These are phyloP conservation scores for Ilex asprella DNA, from an alignment of 257 asterid genomes.

Conservation along the genomic window DNA sequence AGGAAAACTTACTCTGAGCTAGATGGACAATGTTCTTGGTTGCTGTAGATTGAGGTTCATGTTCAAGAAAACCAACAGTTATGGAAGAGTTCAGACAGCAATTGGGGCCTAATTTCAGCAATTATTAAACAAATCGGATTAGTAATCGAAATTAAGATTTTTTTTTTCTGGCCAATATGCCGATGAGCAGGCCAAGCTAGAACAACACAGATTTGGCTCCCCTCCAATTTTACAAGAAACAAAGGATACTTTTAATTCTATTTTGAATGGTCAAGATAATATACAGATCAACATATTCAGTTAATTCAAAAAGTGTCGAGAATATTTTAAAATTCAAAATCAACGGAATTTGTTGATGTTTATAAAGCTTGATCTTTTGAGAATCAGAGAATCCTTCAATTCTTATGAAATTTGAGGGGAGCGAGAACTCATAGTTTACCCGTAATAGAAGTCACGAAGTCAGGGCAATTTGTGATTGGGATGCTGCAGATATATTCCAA, in stretches of 20 bases:
- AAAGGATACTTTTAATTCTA: no score
- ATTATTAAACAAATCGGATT: not conserved
- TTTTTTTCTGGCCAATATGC: not conserved
- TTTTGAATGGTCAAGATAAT: no score
- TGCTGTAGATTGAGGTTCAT: constrained; percentile 41
- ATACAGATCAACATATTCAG: no score
- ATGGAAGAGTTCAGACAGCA: constrained; percentile 32
- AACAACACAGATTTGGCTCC: no score
- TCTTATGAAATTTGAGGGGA: no score
- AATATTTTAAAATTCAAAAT: no score
- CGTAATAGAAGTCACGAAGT: constrained; percentile 29
- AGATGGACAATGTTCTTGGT: constrained; percentile 45
- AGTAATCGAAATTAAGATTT: not conserved
- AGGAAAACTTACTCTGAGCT: constrained; percentile 31
- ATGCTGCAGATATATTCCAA: constrained; percentile 15
- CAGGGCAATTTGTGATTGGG: constrained; percentile 21
- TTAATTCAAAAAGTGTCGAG: no score
- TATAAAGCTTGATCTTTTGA: no score
- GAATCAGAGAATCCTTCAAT: no score
- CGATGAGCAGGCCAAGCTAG: not conserved
- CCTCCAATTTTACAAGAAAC: no score
- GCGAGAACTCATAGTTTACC: constrained; percentile 10
- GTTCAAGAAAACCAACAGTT: constrained; percentile 14
- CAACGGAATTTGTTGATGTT: no score
- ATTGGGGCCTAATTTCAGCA: constrained; percentile 21